Evolutionary conservation across 1,284 basidiomycete species (phyloP), one percentile per base, ranked within the genome.

Genomic region (Entoloma clypeatum): DNA sequence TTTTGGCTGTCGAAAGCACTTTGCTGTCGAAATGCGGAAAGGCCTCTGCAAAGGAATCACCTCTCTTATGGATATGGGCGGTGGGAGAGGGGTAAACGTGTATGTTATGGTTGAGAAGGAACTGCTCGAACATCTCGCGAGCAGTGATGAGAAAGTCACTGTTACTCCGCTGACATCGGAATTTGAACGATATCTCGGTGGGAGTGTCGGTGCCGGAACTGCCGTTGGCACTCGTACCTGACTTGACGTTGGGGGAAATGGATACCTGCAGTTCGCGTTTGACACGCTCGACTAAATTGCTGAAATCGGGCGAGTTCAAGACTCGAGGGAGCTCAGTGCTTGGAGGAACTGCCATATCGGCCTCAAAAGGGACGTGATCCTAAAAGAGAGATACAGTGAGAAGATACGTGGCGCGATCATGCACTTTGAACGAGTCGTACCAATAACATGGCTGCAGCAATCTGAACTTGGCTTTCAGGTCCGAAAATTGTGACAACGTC

Each of bases 1-100:
- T 78, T 50, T 75, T 72, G 23, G 83, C 79, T 14, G 86, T 84
- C 1, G 89, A 84, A 27, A 95, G 71, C 2, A 97, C 81, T 65
- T 95, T 96, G 66, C 89, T 93, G 60, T 96, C 92, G 64, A 98
- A 98, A 63, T 96, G 93, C 23, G 92, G 89, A 72, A 97, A 94
- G 1, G 93, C 89, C 56, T 95, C 91, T 17, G 92, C 86, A 57
- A 95, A 95, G 4, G 91, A 92, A 60, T 97, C 94, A 19, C 86
- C 86, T 32, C 91, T 75, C 63, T 86, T 86, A 59, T 88, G 85
- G 2, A 75, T 78, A 52, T 80, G 77, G 25, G 77, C 75, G 11
- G 81, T 84, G 10, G 80, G 77, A n/a, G 82, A 79, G 16, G 82
- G 81, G 58, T 82, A 86, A 47, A 86, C 77, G 52, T 86, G 80